A percentile compares a stretch with the other conserved stretches of the same genome.
phyloP scores from a whole-genome alignment of 2,329 filamentous ascomycete species.

The Monilinia polystroma region DNA sequence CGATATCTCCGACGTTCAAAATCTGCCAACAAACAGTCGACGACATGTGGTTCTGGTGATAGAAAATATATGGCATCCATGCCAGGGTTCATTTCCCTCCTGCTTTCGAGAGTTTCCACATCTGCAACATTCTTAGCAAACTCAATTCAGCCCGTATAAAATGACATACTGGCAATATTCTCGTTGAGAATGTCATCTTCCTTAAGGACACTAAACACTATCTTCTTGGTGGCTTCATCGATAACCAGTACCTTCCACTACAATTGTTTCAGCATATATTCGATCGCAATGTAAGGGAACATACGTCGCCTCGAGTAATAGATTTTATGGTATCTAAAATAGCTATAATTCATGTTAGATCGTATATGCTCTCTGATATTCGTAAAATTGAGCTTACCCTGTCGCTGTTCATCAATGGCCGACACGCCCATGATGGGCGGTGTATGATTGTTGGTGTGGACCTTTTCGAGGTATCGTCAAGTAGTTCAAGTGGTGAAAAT shows the following conservation, averaged over 20 bases:
- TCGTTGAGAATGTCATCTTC: slow-evolving; percentile 97
- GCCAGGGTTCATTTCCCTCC: slow-evolving; percentile 75
- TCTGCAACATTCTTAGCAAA: slow-evolving; percentile 52
- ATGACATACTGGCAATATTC: slow-evolving; percentile 80
- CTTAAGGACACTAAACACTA: slow-evolving; percentile 87
- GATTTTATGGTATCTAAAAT: slow-evolving; percentile 72
- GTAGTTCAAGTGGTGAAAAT: not conserved
- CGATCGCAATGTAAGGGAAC: slow-evolving; percentile 35
- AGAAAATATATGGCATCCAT: slow-evolving; percentile 96
- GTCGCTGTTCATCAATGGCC: slow-evolving; percentile 79
- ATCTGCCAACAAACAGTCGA: slow-evolving; percentile 92
- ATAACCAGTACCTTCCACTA: slow-evolving; percentile 97
- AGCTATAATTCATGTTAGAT: slow-evolving; percentile 49
- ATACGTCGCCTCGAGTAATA: slow-evolving; percentile 79
- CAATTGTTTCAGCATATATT: slow-evolving; percentile 26
- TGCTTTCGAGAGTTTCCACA: slow-evolving; percentile 90
- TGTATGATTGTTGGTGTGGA: slow-evolving; percentile 19
- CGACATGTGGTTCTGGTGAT: slow-evolving; percentile 79
- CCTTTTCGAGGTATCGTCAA: not conserved
- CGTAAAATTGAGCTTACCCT: slow-evolving; percentile 53
- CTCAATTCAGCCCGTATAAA: not conserved
- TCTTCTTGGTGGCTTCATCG: slow-evolving; percentile 77
- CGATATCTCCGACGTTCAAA: slow-evolving; percentile 82
- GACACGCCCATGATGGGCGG: slow-evolving; percentile 56
- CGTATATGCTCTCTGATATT: not conserved